Conservation (phyloP, 108 stramenopile genomes). For the Thalassiosira profunda region DNA sequence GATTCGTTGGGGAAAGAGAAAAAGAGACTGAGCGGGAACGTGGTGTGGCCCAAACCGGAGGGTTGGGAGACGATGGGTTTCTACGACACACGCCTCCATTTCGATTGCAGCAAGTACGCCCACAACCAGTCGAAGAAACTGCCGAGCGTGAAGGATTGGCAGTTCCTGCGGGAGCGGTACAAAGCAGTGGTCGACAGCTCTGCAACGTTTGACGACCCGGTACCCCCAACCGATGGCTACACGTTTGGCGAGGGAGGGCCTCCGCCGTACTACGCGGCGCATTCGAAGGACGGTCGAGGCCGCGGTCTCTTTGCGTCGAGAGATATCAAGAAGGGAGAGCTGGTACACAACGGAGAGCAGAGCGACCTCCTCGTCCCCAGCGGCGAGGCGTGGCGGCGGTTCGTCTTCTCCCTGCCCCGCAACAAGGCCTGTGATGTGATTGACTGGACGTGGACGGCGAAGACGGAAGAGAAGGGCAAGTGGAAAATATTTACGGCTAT, state of each 20-base stretch:
- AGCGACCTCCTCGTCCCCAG: not conserved
- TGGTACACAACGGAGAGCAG: constrained; percentile 21
- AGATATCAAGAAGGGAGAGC: constrained; percentile 36
- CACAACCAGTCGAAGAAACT: not conserved
- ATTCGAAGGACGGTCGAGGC: not conserved
- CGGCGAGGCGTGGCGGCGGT: constrained; percentile 6
- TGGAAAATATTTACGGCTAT: constrained; percentile 5
- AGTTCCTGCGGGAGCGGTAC: not conserved
- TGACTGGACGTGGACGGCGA: constrained; percentile 29
- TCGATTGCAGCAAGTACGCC: not conserved
- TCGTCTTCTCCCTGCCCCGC: constrained; percentile 13
- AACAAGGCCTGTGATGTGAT: constrained; percentile 33
- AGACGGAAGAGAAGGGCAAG: constrained; percentile 5
- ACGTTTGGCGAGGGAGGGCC: not conserved
- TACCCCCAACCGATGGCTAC: constrained; percentile 15
- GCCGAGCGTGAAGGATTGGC: not conserved
- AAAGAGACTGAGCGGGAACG: no score
- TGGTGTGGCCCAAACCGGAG: no score
- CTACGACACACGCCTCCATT: not conserved
- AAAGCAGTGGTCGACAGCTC: not conserved
- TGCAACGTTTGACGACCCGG: constrained; percentile 7
- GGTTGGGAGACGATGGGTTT: constrained; percentile 8
- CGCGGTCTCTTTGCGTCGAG: constrained; percentile 33
- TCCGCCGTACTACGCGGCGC: constrained; percentile 13
- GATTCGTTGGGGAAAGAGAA: no score